These are phyloP conservation scores for Lentinula lateritia DNA, from an alignment of 768 basidiomycete genomes.

Conservation along the genomic window DNA sequence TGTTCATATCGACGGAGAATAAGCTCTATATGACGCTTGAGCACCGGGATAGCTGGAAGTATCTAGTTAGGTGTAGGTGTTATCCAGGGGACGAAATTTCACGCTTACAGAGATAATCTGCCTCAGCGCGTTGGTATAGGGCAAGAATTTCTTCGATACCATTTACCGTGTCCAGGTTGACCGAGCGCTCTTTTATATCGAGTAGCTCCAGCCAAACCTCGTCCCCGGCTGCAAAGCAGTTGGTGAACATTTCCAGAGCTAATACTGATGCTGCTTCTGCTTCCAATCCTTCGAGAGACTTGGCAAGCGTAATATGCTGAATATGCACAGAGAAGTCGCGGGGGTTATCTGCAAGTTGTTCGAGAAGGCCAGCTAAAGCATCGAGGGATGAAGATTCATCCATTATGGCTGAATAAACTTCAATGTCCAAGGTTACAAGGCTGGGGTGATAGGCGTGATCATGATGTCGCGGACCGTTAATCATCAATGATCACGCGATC, in stretches of 20 bases:
- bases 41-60: slow-evolving; percentile 63
- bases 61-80: slow-evolving; percentile 11
- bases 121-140: slow-evolving; percentile 61
- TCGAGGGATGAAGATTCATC: slow-evolving; percentile 58
- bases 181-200: slow-evolving; percentile 41
- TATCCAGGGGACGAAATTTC: slow-evolving; percentile 1
- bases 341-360: slow-evolving; percentile 50
- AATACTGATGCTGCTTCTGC: slow-evolving; percentile 53
- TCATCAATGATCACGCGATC: too few species aligned
- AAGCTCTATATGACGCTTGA: slow-evolving; percentile 65
- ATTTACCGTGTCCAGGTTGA: slow-evolving; percentile 45
- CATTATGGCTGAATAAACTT: slow-evolving; percentile 25
- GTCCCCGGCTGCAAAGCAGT: slow-evolving; percentile 58
- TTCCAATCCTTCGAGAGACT: slow-evolving; percentile 48
- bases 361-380: slow-evolving; percentile 55
- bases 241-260: slow-evolving; percentile 52
- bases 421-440: too few species aligned
- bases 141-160: slow-evolving; percentile 53
- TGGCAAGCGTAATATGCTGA: slow-evolving; percentile 60
- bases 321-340: slow-evolving; percentile 60
- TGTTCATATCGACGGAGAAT: slow-evolving; percentile 37
- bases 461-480: too few species aligned
- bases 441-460: too few species aligned
- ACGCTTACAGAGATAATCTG: slow-evolving; percentile 75
- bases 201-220: slow-evolving; percentile 75